A percentile compares a stretch with the other conserved stretches of the same genome.
Evolutionary conservation across 768 basidiomycete species (phyloP).

Genomic region (Agrocybe pediades): DNA sequence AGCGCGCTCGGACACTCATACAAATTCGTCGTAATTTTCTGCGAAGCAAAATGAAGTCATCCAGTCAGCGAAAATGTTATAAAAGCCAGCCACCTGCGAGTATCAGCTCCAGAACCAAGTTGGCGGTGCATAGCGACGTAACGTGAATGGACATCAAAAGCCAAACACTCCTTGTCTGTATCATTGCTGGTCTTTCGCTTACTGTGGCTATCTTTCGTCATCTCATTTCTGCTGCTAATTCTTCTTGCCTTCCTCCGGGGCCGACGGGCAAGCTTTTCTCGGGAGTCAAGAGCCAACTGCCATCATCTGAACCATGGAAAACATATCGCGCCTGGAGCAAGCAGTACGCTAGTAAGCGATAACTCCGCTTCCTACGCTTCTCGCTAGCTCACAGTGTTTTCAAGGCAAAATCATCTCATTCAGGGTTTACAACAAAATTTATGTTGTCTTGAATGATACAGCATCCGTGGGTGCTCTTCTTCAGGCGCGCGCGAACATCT

Average conservation of each 20-base stretch:
- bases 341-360: conserved; percentile 11
- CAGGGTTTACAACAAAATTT: conserved; percentile 41
- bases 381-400: background rate
- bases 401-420: conserved; percentile 49
- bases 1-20: too few relatives aligned
- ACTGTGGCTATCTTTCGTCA: background rate
- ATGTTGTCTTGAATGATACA: conserved; percentile 51
- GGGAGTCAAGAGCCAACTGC: conserved; percentile 14
- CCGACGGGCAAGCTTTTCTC: conserved; percentile 14
- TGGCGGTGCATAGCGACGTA: too few relatives aligned
- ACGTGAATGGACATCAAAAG: too few relatives aligned
- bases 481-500: conserved; percentile 49
- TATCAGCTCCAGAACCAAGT: too few relatives aligned
- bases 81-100: too few relatives aligned
- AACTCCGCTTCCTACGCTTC: background rate
- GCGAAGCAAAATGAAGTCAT: background rate
- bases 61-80: too few relatives aligned
- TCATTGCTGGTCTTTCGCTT: background rate
- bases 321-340: conserved; percentile 19
- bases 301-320: conserved; percentile 21
- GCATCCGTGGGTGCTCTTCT: conserved; percentile 48
- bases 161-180: background rate
- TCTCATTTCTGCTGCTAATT: background rate
- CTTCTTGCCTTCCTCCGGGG: conserved; percentile 15
- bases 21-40: background rate